Conservation (phyloP, 495 filamentous ascomycete species). For the Ascodesmis nigricans region DNA sequence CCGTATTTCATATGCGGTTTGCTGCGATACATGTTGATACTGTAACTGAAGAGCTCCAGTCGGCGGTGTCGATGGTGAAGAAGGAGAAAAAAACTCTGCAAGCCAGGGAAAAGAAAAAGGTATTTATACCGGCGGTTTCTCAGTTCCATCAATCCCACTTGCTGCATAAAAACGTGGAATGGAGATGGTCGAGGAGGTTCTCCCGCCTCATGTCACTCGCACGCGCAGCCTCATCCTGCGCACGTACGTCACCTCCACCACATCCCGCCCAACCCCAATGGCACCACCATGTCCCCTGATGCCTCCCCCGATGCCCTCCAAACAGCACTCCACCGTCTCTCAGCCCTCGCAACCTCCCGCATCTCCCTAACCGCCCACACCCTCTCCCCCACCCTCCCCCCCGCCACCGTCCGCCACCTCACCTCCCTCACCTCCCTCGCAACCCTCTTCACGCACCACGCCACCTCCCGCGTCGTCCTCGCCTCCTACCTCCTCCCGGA, state of each 20-base stretch:
- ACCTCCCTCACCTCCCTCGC: constrained; percentile 10
- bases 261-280: background rate
- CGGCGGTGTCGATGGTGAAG: too few relatives aligned
- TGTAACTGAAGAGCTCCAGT: too few relatives aligned
- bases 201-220: too few relatives aligned
- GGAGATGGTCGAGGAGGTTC: too few relatives aligned
- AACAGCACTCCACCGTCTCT: background rate
- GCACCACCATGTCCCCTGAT: background rate
- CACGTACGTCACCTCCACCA: background rate
- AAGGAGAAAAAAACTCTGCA: too few relatives aligned
- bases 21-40: too few relatives aligned
- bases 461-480: constrained; percentile 8
- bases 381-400: background rate
- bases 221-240: too few relatives aligned
- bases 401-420: background rate
- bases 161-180: background rate
- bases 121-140: too few relatives aligned
- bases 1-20: too few relatives aligned
- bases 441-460: constrained; percentile 10
- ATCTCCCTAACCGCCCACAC: background rate
- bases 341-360: background rate
- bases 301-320: background rate
- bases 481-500: constrained; percentile 9
- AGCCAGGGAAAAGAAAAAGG: too few relatives aligned
- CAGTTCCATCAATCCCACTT: background rate